Conservation (phyloP, 768 basidiomycete species). For the Trametes punicea region DNA sequence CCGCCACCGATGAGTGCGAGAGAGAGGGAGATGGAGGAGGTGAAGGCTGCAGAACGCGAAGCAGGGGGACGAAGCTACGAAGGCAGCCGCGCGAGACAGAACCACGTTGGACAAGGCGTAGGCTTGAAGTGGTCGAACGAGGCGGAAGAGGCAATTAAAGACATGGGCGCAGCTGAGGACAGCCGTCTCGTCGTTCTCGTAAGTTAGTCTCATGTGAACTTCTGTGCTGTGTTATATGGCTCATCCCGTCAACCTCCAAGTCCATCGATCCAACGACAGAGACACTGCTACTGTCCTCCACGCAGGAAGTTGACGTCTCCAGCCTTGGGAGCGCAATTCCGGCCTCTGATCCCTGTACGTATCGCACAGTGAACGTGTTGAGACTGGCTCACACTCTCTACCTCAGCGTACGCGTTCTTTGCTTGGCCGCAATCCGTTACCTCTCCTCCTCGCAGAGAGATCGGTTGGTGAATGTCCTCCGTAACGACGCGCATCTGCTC, state of each 20-base stretch:
- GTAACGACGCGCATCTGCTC: background rate
- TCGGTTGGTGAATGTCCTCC: slow-evolving; percentile 41
- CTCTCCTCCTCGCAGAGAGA: slow-evolving; percentile 47
- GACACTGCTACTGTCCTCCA: slow-evolving; percentile 46
- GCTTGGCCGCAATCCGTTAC: slow-evolving; percentile 52
- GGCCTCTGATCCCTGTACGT: slow-evolving; percentile 51
- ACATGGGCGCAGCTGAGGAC: slow-evolving; percentile 47
- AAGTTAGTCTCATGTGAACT: slow-evolving; percentile 26
- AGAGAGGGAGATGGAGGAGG: slow-evolving; percentile 78
- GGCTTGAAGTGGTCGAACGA: slow-evolving; percentile 68
- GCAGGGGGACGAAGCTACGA: slow-evolving; percentile 49
- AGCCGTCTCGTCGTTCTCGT: slow-evolving; percentile 66
- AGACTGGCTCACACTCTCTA: slow-evolving; percentile 8
- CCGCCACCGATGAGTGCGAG: slow-evolving; percentile 79
- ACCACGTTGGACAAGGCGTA: slow-evolving; percentile 55
- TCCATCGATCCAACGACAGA: slow-evolving; percentile 65
- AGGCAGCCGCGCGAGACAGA: slow-evolving; percentile 53
- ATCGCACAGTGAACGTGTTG: background rate
- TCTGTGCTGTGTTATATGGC: too few species aligned
- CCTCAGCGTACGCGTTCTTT: slow-evolving; percentile 57
- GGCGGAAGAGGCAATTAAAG: slow-evolving; percentile 59
- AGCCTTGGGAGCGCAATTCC: slow-evolving; percentile 51
- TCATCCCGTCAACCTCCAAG: slow-evolving; percentile 34
- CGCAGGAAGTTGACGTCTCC: slow-evolving; percentile 39
- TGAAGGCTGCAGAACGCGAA: slow-evolving; percentile 72